Evolutionary conservation across 306 rosid genomes (phyloP), one percentile per base, ranked within the genome.

Genomic region (Vachellia pachyceras): DNA sequence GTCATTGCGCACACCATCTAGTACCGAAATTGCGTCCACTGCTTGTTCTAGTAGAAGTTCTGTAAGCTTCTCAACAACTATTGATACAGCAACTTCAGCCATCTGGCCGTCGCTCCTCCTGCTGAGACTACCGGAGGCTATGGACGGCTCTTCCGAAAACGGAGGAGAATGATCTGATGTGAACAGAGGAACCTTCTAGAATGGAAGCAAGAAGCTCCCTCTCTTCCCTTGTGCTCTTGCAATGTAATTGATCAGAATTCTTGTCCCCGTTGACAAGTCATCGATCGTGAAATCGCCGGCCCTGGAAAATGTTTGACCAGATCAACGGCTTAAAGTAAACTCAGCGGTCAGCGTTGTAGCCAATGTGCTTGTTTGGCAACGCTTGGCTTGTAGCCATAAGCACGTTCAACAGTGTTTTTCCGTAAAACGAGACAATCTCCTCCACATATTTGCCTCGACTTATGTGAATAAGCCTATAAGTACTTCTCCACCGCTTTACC

Each of bases 1-100:
- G 20, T 75, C 55, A 13, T 41, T 47, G 13, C 78, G 75, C 12
- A 83, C 78, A 18, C 77, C 84, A 15, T 68, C 18, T 1, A 83
- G 72, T 5, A 47, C 75, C 1, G 86, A 80, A 69, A 72, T 66
- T 33, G 85, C 67, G 8, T 5, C 7, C 0, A 22, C 37, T 5
- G 89, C 74, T 71, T 82, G 89, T 20, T 80, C 78, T 1, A 83
- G 1, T 0, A 86, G 78, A 20, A 86, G 67, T 40, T 72, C 85
- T 10, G 83, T 0, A 39, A 86, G 83, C 69, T 86, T 80, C 0
- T 85, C 54, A 4, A 77, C 86, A 0, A 83, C 89, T 29, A 70
- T 83, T 58, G 85, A 72, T 18, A 86, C 89, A 0, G 89, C 85
- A 66, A 80, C 85, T 72, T 83, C 89, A 0, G 89, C 86, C 89